Base-by-base conservation (phyloP, 176 grass and related monocot species). In the Avena atlantica region DNA sequence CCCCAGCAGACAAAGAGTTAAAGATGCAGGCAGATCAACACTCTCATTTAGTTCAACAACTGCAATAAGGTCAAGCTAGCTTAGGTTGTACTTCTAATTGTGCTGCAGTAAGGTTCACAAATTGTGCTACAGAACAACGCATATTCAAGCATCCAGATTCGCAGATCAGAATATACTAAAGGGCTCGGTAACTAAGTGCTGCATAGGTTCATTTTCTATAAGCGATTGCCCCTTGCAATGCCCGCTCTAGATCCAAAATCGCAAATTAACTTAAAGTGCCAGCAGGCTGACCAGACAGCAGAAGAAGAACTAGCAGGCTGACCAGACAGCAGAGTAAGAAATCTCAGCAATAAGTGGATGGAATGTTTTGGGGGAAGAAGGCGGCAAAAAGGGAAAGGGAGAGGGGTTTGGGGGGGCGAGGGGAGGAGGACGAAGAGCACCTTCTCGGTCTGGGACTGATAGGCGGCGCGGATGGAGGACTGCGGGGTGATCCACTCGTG, bases 401-500 rank as follows among this genome's bases (percentile, higher is more conserved):
- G 78, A 15, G 20, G 13, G 58, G 78, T 6, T 27, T 62, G 49
- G 44, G 44, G 31, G 37, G 20, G 27, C 20, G 24, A 8, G 34
- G 24, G 13, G 31, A 29, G 8, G 25, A 3, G 40, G 40, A 12
- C 7, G 21, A 25, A n/a, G 19, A 1, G 1, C 27, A 94, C 96
- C 97, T 98, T 98, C 87, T 98, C 94, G 36, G 94, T 94, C 69
- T 93, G 80, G 58, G 97, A 98, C 58, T 96, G 97, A 83, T 94
- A 98, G 65, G 90, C 89, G 85, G 97, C 92, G 85, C 82, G 90
- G 97, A 98, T 84, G 81, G 92, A 96, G 70, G 94, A 96, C 92
- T 98, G 97, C 21, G 92, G 97, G 42, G 97, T 98, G 87, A 98
- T 98, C 97, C 94, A 98, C 78, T 98, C 97, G 83, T 96, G 94